These are phyloP conservation scores for Imleria badia DNA, from an alignment of 768 basidiomycete species.

Conservation along the genomic window DNA sequence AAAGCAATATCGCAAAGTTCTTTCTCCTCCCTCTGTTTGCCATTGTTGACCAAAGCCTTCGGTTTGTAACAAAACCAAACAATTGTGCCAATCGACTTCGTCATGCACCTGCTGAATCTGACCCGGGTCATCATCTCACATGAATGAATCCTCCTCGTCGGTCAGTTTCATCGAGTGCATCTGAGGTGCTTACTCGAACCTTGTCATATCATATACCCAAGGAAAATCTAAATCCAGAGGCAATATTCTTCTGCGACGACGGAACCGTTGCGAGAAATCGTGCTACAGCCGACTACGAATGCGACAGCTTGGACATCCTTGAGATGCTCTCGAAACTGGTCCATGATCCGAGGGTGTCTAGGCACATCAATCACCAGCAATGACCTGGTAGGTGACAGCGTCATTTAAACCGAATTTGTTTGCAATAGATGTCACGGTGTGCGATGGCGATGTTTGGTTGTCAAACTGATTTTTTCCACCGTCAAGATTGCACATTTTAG, in stretches of 20 bases:
- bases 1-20: neutral
- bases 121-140: neutral
- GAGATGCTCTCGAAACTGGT: constrained; percentile 65
- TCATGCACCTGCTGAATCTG: neutral
- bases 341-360: constrained; percentile 80
- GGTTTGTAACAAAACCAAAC: constrained; percentile 22
- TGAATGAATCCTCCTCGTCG: constrained; percentile 36
- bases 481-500: constrained; percentile 5
- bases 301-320: constrained; percentile 63
- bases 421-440: constrained; percentile 83
- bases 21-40: neutral
- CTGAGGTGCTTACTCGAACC: constrained; percentile 34
- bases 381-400: constrained; percentile 42
- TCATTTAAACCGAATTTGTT: constrained; percentile 54
- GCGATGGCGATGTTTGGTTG: constrained; percentile 60
- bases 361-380: constrained; percentile 72
- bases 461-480: constrained; percentile 49
- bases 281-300: constrained; percentile 81
- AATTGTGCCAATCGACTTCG: constrained; percentile 4
- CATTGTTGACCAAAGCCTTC: constrained; percentile 14
- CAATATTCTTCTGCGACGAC: constrained; percentile 63
- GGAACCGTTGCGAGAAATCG: constrained; percentile 71
- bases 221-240: constrained; percentile 49
- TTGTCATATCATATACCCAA: constrained; percentile 41
- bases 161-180: constrained; percentile 34